Base-by-base conservation (phyloP, 1,139 yeast species). In the Pneumocystis sp. region DNA sequence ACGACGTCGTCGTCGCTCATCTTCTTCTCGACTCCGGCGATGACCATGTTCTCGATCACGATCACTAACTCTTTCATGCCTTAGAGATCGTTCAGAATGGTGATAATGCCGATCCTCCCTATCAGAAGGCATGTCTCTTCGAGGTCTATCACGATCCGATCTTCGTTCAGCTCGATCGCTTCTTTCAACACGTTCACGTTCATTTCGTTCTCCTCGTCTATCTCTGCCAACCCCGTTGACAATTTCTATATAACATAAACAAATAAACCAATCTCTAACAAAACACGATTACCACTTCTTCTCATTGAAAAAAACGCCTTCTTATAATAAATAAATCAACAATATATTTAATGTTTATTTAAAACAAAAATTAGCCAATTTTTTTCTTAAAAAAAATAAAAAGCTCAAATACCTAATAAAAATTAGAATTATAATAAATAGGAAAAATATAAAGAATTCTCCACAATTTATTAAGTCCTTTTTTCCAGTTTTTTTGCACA, bases 181-280 rank as follows among this genome's bases (percentile, higher is more conserved):
- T 66, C 64, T 35, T 61, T 35, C 29, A 39, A 45, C 17, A 66
- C 50, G 25, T 21, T 15, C 63, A 64, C 39, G 59, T 61, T 59
- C 10, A 45, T 40, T n/a, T 35, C 29, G n/a, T 63, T 59, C 35
- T 61, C 56, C 19, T 63, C 44, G 21, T 66, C 64, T 42, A 63
- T 37, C 31, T 42, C 61, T 31, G 65, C 56, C 8, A 63, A 45
- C 4, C 45, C 39, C 39, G 35, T 61, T 44, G 50, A 63, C 7
- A 66, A 62, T 34, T 66, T 61, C 34, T 25, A 44, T 25, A 40
- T 65, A 67, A 34, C 8, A 60, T 6, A 68, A 50, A 50, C n/a
- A 25, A 50, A 50, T 25, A 4, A 25, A 50, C 21, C 31, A 17
- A 12, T 25, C 1, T 25, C 2, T n/a, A 12, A 25, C 4, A 15